Base-by-base conservation (phyloP, 805 yeast species). In the Starmerella scarabaei region DNA sequence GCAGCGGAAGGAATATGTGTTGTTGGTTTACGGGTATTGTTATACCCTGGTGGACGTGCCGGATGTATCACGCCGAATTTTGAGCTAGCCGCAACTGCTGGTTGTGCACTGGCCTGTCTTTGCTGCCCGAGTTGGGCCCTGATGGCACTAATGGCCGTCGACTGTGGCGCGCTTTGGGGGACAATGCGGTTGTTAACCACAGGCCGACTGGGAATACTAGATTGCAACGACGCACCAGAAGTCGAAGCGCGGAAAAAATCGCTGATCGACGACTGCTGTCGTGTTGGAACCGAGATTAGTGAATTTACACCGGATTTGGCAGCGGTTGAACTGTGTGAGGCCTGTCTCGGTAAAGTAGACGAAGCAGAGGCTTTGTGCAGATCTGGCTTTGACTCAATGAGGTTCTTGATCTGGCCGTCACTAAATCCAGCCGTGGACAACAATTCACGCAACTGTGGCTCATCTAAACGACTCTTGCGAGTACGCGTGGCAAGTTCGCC, bases 381-480 rank as follows among this genome's bases (percentile, higher is more conserved):
- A 16, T 12, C 21, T 6, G 11, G 11, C 19, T n/a, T 15, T 6
- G 9, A 9, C n/a, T 32, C 27, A 15, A 32, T 20, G 5, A 32
- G 24, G 9, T 32, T 38, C 4, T 36, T 20, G 18, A 44, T 38
- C 24, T 48, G 42, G 7, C 24, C 32, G 6, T 47, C 45, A n/a
- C 21, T 16, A 4, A 43, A 15, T 2, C 37, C 41, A 2, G 41
- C 26, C 2, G 51, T 45, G 2, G 26, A 21, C 28, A 84, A 55
- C 27, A 86, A 70, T 36, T 75, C 77, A 18, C 67, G 62, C 4
- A 80, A 63, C 53, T 85, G 94, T 32, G 72, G 72, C 21, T 69
- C 75, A 1, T 76, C 68, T 33, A 88, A 62, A 54, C 75, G 81
- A 54, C 77, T 84, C 43, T 78, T 78, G 55, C 68, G 77, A 47